Evolutionary conservation across 768 basidiomycete species (phyloP).

Genomic region (Serpula lacrymans): DNA sequence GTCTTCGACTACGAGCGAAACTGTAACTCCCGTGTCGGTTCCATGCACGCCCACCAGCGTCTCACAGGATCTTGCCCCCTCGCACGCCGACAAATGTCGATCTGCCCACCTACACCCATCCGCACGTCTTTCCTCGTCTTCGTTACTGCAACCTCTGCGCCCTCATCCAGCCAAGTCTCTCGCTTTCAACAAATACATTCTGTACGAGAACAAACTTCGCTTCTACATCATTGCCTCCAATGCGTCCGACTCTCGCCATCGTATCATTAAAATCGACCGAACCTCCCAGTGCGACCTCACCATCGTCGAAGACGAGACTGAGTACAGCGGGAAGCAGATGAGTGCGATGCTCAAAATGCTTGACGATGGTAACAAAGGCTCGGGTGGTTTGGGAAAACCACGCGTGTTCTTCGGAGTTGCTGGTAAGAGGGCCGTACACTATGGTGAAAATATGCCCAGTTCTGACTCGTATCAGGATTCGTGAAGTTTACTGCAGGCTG

Average conservation of each 20-base stretch:
- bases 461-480: constrained; percentile 52
- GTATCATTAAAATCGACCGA: constrained; percentile 92
- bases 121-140: neutral
- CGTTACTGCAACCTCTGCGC: neutral
- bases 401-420: constrained; percentile 81
- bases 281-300: constrained; percentile 71
- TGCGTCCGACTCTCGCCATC: constrained; percentile 81
- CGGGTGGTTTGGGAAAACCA: constrained; percentile 81
- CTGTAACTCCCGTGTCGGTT: too few species aligned
- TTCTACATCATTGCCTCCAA: constrained; percentile 94
- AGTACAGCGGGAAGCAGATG: constrained; percentile 89
- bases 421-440: constrained; percentile 39
- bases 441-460: neutral
- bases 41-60: too few species aligned
- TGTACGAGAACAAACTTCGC: constrained; percentile 89
- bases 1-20: too few species aligned
- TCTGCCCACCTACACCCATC: too few species aligned
- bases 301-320: constrained; percentile 83
- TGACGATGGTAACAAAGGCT: constrained; percentile 88
- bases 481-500: constrained; percentile 92
- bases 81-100: too few species aligned
- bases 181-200: constrained; percentile 74
- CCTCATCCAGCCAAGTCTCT: neutral
- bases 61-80: too few species aligned
- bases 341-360: constrained; percentile 90